Evolutionary conservation across 352 stramenopile species (phyloP), one percentile per base, ranked within the genome.

Genomic region (Blastocystis sp.): DNA sequence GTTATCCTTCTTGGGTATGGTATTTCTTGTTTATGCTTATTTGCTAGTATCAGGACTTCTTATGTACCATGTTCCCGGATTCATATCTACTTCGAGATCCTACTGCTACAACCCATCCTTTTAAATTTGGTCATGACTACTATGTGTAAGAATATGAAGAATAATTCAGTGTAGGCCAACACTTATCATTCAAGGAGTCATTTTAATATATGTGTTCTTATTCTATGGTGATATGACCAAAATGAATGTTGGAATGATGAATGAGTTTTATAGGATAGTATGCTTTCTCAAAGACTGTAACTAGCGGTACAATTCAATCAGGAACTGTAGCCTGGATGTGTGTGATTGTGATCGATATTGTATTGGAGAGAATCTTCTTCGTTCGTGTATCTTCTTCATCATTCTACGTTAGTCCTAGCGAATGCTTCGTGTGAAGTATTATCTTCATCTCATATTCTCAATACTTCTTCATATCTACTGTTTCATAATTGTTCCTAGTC

Each of bases 121-220:
- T 83, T 49, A 67, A 83, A 49, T 83, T 83, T 42, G 71, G 71
- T 27, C 71, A 51, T 42, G 71, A 83, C 27, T 83, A 83, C 54
- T 83, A 83, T 42, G 35, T 59, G 49, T 49, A 5, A 1, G 63
- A 9, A 43, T 32, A 61, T 3, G 12, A 7, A 14, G 12, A 61
- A 61, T 61, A 12, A 32, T 32, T 74, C 35, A 74, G 1, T 6
- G 1, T 49, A 74, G 63, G 35, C 51, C 42, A 19, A 83, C 51
- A 9, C 54, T 83, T 9, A 65, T 83, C 27, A 83, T 59, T 5
- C 71, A 83, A 56, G 58, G 57, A 29, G 29, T 83, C 16, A 37
- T 83, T 19, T 21, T 59, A 3, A n/a, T 61, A 9, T 83, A 65
- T 35, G 52, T 63, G 5, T 83, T 83, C 71, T 37, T 83, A 4